These are phyloP conservation scores for Melanogaster broomeanus DNA, from an alignment of 768 basidiomycete species.

Conservation along the genomic window DNA sequence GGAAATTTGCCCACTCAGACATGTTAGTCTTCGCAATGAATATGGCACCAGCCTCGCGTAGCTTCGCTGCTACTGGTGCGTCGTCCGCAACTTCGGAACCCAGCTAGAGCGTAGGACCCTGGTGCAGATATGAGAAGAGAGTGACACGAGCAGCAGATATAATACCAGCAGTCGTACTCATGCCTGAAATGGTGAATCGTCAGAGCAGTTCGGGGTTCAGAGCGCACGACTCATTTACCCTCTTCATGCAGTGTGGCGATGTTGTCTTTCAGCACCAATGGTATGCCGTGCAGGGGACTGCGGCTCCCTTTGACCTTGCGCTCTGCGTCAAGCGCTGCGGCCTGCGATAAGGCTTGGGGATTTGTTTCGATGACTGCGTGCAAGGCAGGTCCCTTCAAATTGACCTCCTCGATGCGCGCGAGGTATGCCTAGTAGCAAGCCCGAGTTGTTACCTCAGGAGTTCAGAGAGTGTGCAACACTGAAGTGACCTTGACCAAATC, in stretches of 20 bases:
- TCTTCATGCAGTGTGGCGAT: slow-evolving; percentile 36
- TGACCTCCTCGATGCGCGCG: slow-evolving; percentile 67
- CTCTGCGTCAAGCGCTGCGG: slow-evolving; percentile 51
- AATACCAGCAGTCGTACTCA: slow-evolving; percentile 43
- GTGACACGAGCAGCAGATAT: not conserved
- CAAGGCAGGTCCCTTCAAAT: slow-evolving; percentile 54
- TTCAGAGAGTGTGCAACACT: not conserved
- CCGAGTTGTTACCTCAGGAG: not conserved
- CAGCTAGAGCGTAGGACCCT: slow-evolving; percentile 38
- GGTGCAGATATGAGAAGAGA: not conserved
- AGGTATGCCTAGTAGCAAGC: slow-evolving; percentile 57
- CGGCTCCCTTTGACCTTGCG: slow-evolving; percentile 45
- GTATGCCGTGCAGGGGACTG: slow-evolving; percentile 57
- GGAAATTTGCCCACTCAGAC: slow-evolving; percentile 46
- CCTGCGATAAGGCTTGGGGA: slow-evolving; percentile 52
- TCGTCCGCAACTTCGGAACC: slow-evolving; percentile 38
- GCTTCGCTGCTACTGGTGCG: slow-evolving; percentile 28
- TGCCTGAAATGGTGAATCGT: slow-evolving; percentile 18
- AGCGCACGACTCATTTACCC: slow-evolving; percentile 6
- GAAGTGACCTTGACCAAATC: slow-evolving; percentile 57
- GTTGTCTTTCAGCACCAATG: slow-evolving; percentile 56
- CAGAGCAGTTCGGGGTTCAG: not conserved
- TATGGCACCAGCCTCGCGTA: slow-evolving; percentile 36
- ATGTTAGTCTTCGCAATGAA: slow-evolving; percentile 45
- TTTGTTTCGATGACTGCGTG: slow-evolving; percentile 65